Evolutionary conservation across 202 grass and related monocot genomes (phyloP), one percentile per base, ranked within the genome.

Genomic region (Panicum virgatum): DNA sequence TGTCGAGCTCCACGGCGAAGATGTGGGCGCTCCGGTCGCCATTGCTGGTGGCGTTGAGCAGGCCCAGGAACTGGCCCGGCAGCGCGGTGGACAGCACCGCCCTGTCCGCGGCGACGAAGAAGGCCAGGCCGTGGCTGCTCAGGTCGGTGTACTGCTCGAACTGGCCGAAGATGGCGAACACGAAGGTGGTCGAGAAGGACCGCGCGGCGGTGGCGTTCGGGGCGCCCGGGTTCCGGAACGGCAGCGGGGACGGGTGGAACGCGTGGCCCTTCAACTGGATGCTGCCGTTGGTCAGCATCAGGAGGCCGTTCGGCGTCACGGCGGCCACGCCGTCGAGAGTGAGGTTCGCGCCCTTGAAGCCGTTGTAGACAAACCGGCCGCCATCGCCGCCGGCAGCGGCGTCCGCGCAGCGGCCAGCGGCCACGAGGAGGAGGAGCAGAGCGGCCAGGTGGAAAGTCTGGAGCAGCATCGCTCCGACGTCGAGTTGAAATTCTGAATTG

Each of bases 1-100:
- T 91, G 76, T 91, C 85, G 12, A 91, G 22, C 76, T 90, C 88
- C 68, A 90, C 81, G 20, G 88, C 80, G 59, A 90, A 63, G 37
- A 90, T 13, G 29, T 16, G 57, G 78, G 53, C 10, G 19, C 69
- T 78, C 16, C 18, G 7, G 67, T 91, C 85, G 36, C 85, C 82
- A 42, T 58, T 52, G 57, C 45, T 29, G 52, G 57, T 67, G 11
- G 0, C 9, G 73, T 82, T 82, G 77, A 88, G 56, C 46, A 91
- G 77, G 38, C 89, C 89, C 57, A 88, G 8, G 59, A 73, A 85
- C 62, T 82, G 85, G 12, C 81, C 61, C 27, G 81, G 71, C 36
- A 85, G 34, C 7, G 85, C 71, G 8, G 54, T 12, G 11, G 81
- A 59, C 12, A 91, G 70, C 12, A 73, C 27, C 2, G 60, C 44